Conservation (phyloP, 2,329 filamentous ascomycete species). For the Aspergillus brunneoviolaceus region DNA sequence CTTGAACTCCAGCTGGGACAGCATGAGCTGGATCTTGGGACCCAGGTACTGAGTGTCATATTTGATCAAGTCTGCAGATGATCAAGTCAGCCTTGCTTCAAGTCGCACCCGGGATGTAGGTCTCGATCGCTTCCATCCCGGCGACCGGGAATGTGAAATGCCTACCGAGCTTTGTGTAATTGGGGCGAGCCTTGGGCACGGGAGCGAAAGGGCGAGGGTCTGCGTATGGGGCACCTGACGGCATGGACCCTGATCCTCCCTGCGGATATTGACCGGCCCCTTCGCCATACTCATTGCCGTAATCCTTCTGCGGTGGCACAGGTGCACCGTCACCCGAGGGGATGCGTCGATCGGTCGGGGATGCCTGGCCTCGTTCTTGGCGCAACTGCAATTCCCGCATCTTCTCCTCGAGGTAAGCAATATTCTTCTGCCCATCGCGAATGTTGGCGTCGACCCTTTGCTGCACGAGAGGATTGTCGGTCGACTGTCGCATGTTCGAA, state of each 20-base stretch:
- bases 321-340: conserved; percentile 49
- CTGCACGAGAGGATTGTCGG: conserved; percentile 87
- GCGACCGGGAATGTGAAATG: conserved; percentile 10
- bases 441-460: conserved; percentile 91
- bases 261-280: conserved; percentile 54
- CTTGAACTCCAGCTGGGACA: conserved; percentile 98
- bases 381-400: conserved; percentile 85
- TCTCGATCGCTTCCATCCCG: conserved; percentile 1
- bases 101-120: conserved; percentile 14
- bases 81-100: neutral
- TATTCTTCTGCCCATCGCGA: conserved; percentile 86
- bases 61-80: conserved; percentile 81
- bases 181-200: conserved; percentile 73
- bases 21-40: conserved; percentile 97
- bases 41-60: conserved; percentile 95
- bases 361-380: conserved; percentile 45
- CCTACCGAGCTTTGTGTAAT: conserved; percentile 94
- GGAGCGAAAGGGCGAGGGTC: conserved; percentile 67
- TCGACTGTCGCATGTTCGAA: conserved; percentile 92
- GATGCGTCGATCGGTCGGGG: conserved; percentile 50
- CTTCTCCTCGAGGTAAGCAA: conserved; percentile 93
- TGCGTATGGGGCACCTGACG: conserved; percentile 75
- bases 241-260: conserved; percentile 72
- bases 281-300: conserved; percentile 64
- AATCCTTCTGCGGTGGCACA: conserved; percentile 73